A percentile compares a stretch with the other conserved stretches of the same genome.
phyloP scores from a whole-genome alignment of 345 rosid species.

The Eucalyptus virginea region DNA sequence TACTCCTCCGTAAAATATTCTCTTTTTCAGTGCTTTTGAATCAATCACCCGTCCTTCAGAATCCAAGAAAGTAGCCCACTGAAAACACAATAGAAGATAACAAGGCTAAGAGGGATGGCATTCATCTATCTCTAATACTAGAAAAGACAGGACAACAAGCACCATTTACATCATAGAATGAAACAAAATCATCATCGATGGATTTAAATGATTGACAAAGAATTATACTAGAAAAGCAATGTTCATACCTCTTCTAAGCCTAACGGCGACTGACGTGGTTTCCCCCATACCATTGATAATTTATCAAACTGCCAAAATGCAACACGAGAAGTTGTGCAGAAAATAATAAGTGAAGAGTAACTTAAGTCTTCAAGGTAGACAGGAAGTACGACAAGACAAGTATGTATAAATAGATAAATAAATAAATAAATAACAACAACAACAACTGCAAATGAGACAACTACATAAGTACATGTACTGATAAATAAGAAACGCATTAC shows the following conservation, averaged over 20 bases:
- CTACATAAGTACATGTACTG: neutral
- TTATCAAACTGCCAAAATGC: conserved; percentile 64
- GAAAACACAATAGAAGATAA: neutral
- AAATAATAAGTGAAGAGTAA: neutral
- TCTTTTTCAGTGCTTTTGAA: conserved; percentile 58
- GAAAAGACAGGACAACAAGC: neutral
- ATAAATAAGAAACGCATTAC: neutral
- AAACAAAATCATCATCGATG: neutral
- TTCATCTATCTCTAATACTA: neutral
- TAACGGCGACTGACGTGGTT: conserved; percentile 77
- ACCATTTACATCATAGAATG: neutral
- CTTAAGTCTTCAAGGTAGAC: neutral
- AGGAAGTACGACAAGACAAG: neutral
- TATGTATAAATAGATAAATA: too few species aligned
- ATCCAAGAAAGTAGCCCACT: conserved; percentile 85
- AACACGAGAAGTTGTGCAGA: neutral
- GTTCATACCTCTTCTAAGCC: conserved; percentile 56
- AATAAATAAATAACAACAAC: neutral
- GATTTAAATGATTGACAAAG: neutral
- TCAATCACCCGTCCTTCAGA: conserved; percentile 77
- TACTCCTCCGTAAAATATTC: conserved; percentile 92
- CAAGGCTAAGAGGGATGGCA: neutral
- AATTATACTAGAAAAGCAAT: neutral
- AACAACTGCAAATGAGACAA: neutral
- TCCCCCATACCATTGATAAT: conserved; percentile 77